Conservation (phyloP, 2,329 filamentous ascomycete genomes). For the Epichloe sp. region DNA sequence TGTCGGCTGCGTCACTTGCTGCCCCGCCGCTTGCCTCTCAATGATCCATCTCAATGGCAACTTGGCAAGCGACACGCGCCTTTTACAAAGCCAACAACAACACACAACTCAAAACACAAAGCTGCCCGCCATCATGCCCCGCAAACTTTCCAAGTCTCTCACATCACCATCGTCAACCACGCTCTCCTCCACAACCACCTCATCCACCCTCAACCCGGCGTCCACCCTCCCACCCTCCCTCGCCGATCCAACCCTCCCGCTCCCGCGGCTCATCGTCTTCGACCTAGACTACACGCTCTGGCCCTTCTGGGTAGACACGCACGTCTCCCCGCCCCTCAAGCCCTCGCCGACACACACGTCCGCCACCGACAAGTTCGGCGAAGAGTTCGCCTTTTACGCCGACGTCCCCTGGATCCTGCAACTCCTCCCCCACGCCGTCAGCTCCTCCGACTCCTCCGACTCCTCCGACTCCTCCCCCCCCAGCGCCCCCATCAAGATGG, state of each 20-base stretch:
- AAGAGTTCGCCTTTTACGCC: slow-evolving; percentile 53
- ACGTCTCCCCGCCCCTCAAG: slow-evolving; percentile 63
- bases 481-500: slow-evolving; percentile 35
- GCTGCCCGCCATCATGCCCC: slow-evolving; percentile 13
- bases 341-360: slow-evolving; percentile 28
- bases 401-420: slow-evolving; percentile 57
- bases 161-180: slow-evolving; percentile 3
- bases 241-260: slow-evolving; percentile 42
- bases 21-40: no score
- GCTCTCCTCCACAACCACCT: neutral
- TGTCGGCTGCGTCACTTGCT: no score
- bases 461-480: slow-evolving; percentile 12
- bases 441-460: slow-evolving; percentile 1
- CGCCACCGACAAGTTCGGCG: slow-evolving; percentile 43
- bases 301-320: slow-evolving; percentile 97
- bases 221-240: slow-evolving; percentile 27
- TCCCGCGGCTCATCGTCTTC: slow-evolving; percentile 78
- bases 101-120: no score
- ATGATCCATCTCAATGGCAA: no score
- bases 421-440: slow-evolving; percentile 28
- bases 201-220: neutral
- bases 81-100: no score
- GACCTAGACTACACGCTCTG: slow-evolving; percentile 98
- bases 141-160: slow-evolving; percentile 19
- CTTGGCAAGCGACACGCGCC: no score